Conservation (phyloP, 2,329 filamentous ascomycete species). For the Trichoderma atrobrunneum region DNA sequence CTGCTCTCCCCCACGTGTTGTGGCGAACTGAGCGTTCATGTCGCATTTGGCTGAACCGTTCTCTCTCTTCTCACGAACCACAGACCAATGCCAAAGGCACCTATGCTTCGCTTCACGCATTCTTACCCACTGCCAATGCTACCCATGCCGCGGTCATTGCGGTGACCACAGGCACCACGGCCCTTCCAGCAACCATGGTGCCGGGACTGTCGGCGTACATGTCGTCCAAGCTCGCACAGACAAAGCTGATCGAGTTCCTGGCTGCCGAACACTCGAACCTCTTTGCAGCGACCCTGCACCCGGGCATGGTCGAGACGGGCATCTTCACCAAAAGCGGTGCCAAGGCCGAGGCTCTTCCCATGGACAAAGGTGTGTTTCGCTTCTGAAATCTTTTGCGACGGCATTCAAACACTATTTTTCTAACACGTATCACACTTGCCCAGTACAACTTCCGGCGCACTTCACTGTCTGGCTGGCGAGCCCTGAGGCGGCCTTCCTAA, state of each 20-base stretch:
- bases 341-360: slow-evolving; percentile 24
- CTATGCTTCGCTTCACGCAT: slow-evolving; percentile 11
- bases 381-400: neutral
- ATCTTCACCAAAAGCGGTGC: slow-evolving; percentile 25
- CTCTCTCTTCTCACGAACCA: neutral
- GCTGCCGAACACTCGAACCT: slow-evolving; percentile 27
- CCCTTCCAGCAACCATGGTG: slow-evolving; percentile 21
- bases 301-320: slow-evolving; percentile 27
- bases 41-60: neutral
- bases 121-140: slow-evolving; percentile 18
- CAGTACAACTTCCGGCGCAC: slow-evolving; percentile 35
- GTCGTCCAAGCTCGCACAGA: slow-evolving; percentile 15
- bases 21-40: neutral
- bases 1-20: neutral
- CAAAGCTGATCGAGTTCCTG: slow-evolving; percentile 28
- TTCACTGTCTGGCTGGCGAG: slow-evolving; percentile 46
- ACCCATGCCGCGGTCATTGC: slow-evolving; percentile 22
- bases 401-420: neutral
- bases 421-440: neutral
- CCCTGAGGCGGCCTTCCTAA: slow-evolving; percentile 46
- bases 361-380: slow-evolving; percentile 23
- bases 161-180: slow-evolving; percentile 24
- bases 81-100: slow-evolving; percentile 16
- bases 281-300: slow-evolving; percentile 26
- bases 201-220: slow-evolving; percentile 20